Evolutionary conservation across 2,329 filamentous ascomycete species (phyloP).

Genomic region (Conoideocrella luteorostrata): DNA sequence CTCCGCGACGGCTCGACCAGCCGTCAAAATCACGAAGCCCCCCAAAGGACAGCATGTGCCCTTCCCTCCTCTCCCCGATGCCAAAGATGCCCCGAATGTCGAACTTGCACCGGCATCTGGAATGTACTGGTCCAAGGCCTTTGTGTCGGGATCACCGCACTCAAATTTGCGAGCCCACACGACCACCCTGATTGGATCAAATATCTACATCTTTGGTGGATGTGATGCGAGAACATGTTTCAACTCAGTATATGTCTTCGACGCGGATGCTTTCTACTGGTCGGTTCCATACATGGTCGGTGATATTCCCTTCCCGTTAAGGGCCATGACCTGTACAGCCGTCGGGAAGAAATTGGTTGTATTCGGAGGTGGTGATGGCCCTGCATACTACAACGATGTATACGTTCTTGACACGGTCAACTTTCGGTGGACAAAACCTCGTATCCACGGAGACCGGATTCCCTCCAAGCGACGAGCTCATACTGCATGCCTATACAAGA

Average conservation of each 20-base stretch:
- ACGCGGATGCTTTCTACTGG: constrained; percentile 66
- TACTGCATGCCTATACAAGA: constrained; percentile 66
- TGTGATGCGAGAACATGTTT: constrained; percentile 63
- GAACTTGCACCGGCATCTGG: constrained; percentile 58
- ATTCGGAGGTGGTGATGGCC: constrained; percentile 64
- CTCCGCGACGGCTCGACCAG: constrained; percentile 12
- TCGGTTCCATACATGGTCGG: constrained; percentile 58
- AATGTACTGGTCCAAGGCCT: constrained; percentile 67
- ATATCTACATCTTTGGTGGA: constrained; percentile 62
- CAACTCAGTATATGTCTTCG: constrained; percentile 62
- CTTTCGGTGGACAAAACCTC: constrained; percentile 59
- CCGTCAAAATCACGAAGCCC: constrained; percentile 17
- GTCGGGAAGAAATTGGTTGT: constrained; percentile 65
- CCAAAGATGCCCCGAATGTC: constrained; percentile 52
- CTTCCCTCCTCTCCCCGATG: constrained; percentile 52
- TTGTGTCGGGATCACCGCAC: constrained; percentile 55
- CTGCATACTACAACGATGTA: constrained; percentile 65
- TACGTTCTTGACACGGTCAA: constrained; percentile 67
- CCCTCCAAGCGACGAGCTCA: constrained; percentile 60
- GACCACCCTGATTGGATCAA: constrained; percentile 58
- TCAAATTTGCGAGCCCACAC: constrained; percentile 60
- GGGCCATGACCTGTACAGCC: constrained; percentile 67
- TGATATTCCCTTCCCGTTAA: constrained; percentile 57
- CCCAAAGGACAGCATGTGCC: constrained; percentile 36
- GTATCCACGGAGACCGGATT: constrained; percentile 49